Evolutionary conservation across 768 basidiomycete genomes (phyloP).

Genomic region (Pulveroboletus sp.): DNA sequence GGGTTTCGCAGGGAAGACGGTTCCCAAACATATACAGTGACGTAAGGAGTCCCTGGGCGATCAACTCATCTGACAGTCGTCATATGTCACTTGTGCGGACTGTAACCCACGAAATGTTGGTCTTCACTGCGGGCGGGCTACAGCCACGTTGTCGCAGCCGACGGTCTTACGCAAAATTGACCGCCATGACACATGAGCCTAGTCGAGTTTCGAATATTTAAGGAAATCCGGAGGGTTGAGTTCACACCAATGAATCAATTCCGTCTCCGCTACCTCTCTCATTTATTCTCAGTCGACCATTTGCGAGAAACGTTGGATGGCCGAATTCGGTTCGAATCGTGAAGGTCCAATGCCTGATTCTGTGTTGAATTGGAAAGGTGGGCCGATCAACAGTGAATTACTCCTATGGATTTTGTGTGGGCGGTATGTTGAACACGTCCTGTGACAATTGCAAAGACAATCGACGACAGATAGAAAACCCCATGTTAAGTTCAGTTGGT

Average conservation of each 20-base stretch:
- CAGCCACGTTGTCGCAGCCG: slow-evolving; percentile 16
- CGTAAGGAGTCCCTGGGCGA: slow-evolving; percentile 16
- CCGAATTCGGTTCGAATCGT: slow-evolving; percentile 8
- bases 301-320: background rate
- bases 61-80: slow-evolving; percentile 11
- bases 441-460: background rate
- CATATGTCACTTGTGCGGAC: slow-evolving; percentile 4
- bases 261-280: background rate
- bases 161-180: slow-evolving; percentile 14
- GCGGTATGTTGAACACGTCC: slow-evolving; percentile 7
- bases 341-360: slow-evolving; percentile 9
- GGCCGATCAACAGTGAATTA: slow-evolving; percentile 13
- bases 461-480: background rate
- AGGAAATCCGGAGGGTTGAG: slow-evolving; percentile 17
- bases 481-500: background rate
- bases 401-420: slow-evolving; percentile 5
- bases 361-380: slow-evolving; percentile 19
- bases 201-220: slow-evolving; percentile 18
- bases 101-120: background rate
- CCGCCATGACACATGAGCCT: slow-evolving; percentile 8
- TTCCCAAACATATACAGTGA: slow-evolving; percentile 15
- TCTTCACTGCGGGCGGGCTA: slow-evolving; percentile 4
- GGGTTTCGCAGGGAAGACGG: slow-evolving; percentile 7
- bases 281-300: background rate
- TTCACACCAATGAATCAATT: slow-evolving; percentile 6